These are phyloP conservation scores for Zalaria obscura DNA, from an alignment of 2,329 filamentous ascomycete species.

Conservation along the genomic window DNA sequence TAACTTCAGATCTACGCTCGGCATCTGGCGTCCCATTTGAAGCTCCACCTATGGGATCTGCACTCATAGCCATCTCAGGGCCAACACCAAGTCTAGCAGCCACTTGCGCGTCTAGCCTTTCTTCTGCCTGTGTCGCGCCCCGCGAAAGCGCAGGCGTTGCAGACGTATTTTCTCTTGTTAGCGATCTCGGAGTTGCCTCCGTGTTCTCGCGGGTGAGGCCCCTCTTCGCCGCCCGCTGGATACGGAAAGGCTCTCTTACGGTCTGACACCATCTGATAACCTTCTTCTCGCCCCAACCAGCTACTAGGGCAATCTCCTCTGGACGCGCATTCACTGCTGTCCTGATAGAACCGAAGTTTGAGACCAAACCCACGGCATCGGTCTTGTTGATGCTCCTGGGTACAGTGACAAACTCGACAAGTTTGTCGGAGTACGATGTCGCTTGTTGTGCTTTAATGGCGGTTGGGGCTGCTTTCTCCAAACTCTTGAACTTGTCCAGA, in stretches of 20 bases:
- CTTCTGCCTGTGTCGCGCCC: slow-evolving; percentile 12
- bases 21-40: slow-evolving; percentile 14
- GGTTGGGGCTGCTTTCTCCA: slow-evolving; percentile 69
- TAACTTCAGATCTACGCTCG: slow-evolving; percentile 20
- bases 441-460: slow-evolving; percentile 79
- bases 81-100: slow-evolving; percentile 16
- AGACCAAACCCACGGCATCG: slow-evolving; percentile 79
- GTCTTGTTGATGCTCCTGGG: slow-evolving; percentile 87
- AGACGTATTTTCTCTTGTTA: neutral
- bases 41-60: slow-evolving; percentile 20
- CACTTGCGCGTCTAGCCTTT: slow-evolving; percentile 10
- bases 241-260: slow-evolving; percentile 73
- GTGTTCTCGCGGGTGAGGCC: slow-evolving; percentile 23
- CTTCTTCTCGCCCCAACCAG: slow-evolving; percentile 92
- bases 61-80: slow-evolving; percentile 14
- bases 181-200: slow-evolving; percentile 1
- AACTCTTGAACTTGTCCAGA: slow-evolving; percentile 86
- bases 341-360: slow-evolving; percentile 78
- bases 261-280: slow-evolving; percentile 72
- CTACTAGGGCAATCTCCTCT: slow-evolving; percentile 72
- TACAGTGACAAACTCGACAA: slow-evolving; percentile 86
- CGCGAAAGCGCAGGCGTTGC: slow-evolving; percentile 5
- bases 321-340: slow-evolving; percentile 77
- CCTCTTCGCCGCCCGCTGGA: slow-evolving; percentile 52
- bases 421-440: slow-evolving; percentile 67